Evolutionary conservation across 257 asterid genomes (phyloP), one percentile per base, ranked within the genome.

Genomic region (Petrea volubilis): DNA sequence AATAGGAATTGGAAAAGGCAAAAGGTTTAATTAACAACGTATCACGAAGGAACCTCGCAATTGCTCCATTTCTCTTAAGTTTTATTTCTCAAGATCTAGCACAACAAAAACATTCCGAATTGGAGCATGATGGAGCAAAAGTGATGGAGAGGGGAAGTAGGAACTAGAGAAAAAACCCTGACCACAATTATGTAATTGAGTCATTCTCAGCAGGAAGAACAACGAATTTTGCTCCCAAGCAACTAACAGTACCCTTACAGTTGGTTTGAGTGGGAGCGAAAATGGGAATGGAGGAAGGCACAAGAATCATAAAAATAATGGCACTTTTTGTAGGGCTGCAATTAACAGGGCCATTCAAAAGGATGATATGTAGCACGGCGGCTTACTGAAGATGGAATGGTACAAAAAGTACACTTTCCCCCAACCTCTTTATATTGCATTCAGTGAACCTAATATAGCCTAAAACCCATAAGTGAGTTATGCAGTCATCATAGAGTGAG

Each of bases 391-490:
- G 34, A 12, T 46, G 5, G 28, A 59, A 49, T 34, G 46, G 61
- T 34, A 74, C 38, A 27, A 17, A 44, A 58, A 18, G 67, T 44
- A 58, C 68, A 46, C 34, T 40, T 18, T 1, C 34, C 44, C 50
- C 8, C 11, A 47, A 41, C 64, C 64, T 52, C 60, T 56, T 55
- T 60, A 23, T 63, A 43, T 15, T 21, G 27, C 46, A 52, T 40
- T 66, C 28, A 34, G 58, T 58, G 40, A 71, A 60, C 60, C 41
- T 60, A 50, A 40, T 53, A 52, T 43, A 67, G 72, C 75, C 64
- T 73, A 53, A 24, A 73, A 44, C 11, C 20, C 74, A 68, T 60
- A 50, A 7, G 23, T 61, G 58, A 14, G n/a, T 33, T 40, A 15
- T 41, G 15, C 13, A 13, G 3, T 51, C 56, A 66, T 57, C 28